Conservation (phyloP, 2,329 filamentous ascomycete genomes). For the Penicillium hordei region DNA sequence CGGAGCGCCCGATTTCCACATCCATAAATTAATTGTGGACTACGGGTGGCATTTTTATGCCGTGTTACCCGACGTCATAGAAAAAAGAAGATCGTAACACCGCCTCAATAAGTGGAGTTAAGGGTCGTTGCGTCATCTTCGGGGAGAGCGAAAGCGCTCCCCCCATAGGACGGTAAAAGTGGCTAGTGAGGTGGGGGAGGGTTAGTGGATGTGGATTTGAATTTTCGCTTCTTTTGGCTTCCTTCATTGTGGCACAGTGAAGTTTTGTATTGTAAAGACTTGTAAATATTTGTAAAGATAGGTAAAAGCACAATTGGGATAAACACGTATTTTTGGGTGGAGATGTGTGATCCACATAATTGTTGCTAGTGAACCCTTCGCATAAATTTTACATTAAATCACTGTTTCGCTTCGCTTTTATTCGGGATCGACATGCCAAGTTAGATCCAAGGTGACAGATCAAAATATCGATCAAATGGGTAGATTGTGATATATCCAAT, state of each 20-base stretch:
- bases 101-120: constrained; percentile 8
- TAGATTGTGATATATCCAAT: not conserved
- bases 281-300: not conserved
- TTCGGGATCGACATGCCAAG: constrained; percentile 6
- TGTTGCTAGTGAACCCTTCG: not conserved
- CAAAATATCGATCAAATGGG: not conserved
- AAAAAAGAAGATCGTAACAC: constrained; percentile 2
- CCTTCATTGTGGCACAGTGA: not conserved
- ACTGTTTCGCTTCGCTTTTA: not conserved
- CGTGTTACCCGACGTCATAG: constrained; percentile 5
- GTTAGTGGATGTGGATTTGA: not conserved
- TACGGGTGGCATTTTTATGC: not conserved
- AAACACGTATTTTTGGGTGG: not conserved
- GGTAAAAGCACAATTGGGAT: not conserved
- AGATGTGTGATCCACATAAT: constrained; percentile 1
- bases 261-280: not conserved
- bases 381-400: not conserved
- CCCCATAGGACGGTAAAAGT: constrained; percentile 1
- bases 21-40: not conserved
- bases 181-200: constrained; percentile 4
- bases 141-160: constrained; percentile 1
- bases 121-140: not conserved
- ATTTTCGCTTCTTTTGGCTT: not conserved
- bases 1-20: constrained; percentile 1
- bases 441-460: not conserved